A percentile compares a stretch with the other conserved stretches of the same genome.
Conservation (phyloP, 305 asterid species). For the Fraxinus velutina region DNA sequence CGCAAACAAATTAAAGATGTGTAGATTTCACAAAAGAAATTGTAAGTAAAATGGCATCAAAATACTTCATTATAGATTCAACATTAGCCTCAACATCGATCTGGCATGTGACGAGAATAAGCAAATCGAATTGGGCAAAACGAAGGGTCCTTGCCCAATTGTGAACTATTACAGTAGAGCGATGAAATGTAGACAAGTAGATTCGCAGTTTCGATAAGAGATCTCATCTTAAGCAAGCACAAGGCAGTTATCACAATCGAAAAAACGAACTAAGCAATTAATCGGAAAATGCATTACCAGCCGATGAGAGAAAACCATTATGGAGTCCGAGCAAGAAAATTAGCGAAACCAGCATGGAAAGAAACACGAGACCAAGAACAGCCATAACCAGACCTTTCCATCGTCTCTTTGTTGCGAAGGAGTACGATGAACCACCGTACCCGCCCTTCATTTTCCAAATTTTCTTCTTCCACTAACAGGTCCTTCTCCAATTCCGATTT, state of each 20-base stretch:
- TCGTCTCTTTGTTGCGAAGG: slow-evolving; percentile 67
- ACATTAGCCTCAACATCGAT: background rate
- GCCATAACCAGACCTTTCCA: slow-evolving; percentile 77
- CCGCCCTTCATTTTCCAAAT: slow-evolving; percentile 43
- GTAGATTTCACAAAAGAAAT: background rate
- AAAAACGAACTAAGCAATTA: background rate
- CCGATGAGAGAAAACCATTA: slow-evolving; percentile 58
- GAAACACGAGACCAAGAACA: slow-evolving; percentile 72
- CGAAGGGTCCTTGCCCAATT: slow-evolving; percentile 24
- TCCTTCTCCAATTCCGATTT: slow-evolving; percentile 11
- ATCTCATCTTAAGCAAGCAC: slow-evolving; percentile 28
- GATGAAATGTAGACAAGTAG: background rate
- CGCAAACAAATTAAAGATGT: background rate
- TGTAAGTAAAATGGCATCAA: background rate
- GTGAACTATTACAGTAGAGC: background rate
- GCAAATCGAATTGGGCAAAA: slow-evolving; percentile 6
- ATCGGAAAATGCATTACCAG: slow-evolving; percentile 37
- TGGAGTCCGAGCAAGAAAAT: slow-evolving; percentile 80
- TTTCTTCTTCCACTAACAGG: slow-evolving; percentile 32
- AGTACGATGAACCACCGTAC: slow-evolving; percentile 47
- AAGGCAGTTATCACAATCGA: background rate
- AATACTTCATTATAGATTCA: background rate
- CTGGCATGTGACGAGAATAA: background rate
- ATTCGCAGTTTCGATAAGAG: slow-evolving; percentile 26
- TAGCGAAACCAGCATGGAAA: slow-evolving; percentile 90